phyloP scores from a whole-genome alignment of 305 asterid species.

The Fraxinus sp. region DNA sequence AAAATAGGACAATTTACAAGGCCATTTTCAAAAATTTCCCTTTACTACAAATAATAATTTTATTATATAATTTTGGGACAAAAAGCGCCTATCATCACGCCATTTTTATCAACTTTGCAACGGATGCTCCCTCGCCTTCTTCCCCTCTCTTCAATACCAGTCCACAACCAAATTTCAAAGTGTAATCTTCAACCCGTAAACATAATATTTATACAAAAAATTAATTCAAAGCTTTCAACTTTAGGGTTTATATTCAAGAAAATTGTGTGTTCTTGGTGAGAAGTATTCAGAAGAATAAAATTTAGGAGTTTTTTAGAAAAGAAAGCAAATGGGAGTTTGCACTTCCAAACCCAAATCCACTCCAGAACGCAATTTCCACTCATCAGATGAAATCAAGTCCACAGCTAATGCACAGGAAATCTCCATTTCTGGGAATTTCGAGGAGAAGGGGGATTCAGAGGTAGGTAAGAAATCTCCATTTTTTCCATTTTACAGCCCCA shows the following conservation, averaged over 20 bases:
- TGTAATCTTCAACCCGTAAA: not conserved
- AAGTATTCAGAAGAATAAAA: not conserved
- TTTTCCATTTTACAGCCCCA: conserved; percentile 58
- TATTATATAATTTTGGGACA: not conserved
- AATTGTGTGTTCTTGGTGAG: conserved; percentile 1
- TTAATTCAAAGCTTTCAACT: not conserved
- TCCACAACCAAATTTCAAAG: conserved; percentile 8
- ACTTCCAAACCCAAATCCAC: conserved; percentile 71
- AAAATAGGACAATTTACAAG: not conserved
- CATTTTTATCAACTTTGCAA: conserved; percentile 35
- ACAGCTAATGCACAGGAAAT: conserved; percentile 10
- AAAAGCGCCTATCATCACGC: conserved; percentile 27
- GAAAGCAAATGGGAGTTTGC: conserved; percentile 66
- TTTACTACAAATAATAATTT: not conserved
- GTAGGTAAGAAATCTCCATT: conserved; percentile 43
- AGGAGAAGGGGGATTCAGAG: conserved; percentile 25
- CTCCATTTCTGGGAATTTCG: conserved; percentile 8
- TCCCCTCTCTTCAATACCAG: conserved; percentile 5
- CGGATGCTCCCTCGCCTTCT: conserved; percentile 6
- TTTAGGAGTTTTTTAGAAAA: conserved; percentile 11
- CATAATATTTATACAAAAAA: not conserved
- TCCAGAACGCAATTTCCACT: conserved; percentile 35
- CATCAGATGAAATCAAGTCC: conserved; percentile 28
- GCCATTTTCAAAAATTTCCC: not conserved
- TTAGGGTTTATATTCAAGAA: not conserved